Conservation (phyloP, 202 grass and related monocot species). For the Elaeis oleifera region DNA sequence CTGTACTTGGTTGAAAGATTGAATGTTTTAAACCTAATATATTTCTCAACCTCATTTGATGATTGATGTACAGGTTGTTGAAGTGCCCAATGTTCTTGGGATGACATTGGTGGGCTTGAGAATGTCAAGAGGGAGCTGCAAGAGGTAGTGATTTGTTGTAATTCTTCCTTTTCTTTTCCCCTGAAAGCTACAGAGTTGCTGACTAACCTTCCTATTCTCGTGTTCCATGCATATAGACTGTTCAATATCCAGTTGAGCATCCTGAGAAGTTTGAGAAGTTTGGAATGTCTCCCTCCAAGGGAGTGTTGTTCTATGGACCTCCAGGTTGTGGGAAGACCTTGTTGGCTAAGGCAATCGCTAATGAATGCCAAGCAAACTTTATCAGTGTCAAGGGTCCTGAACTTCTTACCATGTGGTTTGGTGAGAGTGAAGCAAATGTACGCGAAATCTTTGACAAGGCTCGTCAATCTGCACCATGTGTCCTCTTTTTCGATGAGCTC, state of each 20-base stretch:
- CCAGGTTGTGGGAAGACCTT: conserved; percentile 32
- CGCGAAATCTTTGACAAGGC: conserved; percentile 49
- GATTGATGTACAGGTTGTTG: conserved; percentile 1
- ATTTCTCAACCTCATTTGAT: no score
- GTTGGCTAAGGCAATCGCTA: conserved; percentile 31
- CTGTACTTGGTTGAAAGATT: no score
- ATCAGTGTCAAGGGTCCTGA: conserved; percentile 71
- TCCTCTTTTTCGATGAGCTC: conserved; percentile 66
- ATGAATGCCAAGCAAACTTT: conserved; percentile 41
- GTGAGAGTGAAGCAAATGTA: conserved; percentile 65
- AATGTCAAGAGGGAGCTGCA: conserved; percentile 27
- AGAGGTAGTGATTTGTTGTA: conserved; percentile 4
- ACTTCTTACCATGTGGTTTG: conserved; percentile 75
- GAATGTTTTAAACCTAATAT: no score
- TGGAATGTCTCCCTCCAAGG: conserved; percentile 52
- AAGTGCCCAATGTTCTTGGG: conserved; percentile 37
- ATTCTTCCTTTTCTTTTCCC: not conserved
- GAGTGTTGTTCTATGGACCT: conserved; percentile 31
- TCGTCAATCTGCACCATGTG: conserved; percentile 41
- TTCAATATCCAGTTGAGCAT: conserved; percentile 70
- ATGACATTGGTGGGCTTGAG: conserved; percentile 25
- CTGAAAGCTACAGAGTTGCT: not conserved
- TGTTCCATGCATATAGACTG: conserved; percentile 33
- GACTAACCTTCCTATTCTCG: not conserved
- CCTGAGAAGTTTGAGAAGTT: conserved; percentile 78